Evolutionary conservation across 1,284 basidiomycete species (phyloP).

Genomic region (Farysia itapuensis): DNA sequence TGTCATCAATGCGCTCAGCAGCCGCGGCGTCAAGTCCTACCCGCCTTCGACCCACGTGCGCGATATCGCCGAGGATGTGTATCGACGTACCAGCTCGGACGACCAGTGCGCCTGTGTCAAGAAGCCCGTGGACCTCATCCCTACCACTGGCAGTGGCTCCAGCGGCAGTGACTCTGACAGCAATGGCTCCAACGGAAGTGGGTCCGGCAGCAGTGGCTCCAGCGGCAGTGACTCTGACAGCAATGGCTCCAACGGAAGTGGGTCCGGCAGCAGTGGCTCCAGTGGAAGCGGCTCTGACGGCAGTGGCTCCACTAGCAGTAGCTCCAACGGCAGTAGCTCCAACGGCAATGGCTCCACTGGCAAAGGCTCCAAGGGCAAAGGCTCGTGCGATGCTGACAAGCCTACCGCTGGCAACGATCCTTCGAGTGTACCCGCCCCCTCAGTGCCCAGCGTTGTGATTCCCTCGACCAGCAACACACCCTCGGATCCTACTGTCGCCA

Average conservation of each 20-base stretch:
- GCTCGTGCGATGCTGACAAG: background rate
- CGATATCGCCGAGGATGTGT: slow-evolving; percentile 24
- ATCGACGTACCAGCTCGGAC: slow-evolving; percentile 28
- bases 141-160: too few species aligned
- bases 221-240: too few species aligned
- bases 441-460: background rate
- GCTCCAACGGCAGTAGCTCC: too few species aligned
- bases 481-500: background rate
- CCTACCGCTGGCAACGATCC: slow-evolving; percentile 1
- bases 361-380: too few species aligned
- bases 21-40: slow-evolving; percentile 19
- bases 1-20: slow-evolving; percentile 30
- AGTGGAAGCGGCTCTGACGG: too few species aligned
- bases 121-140: slow-evolving; percentile 20
- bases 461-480: background rate
- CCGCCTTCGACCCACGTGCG: slow-evolving; percentile 19
- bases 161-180: too few species aligned
- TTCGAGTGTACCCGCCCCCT: background rate
- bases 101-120: slow-evolving; percentile 40
- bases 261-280: too few species aligned
- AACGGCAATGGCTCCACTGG: too few species aligned
- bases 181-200: too few species aligned
- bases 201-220: too few species aligned
- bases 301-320: too few species aligned
- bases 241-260: too few species aligned